Base-by-base conservation (phyloP, 768 basidiomycete genomes). In the Lentinula edodes region DNA sequence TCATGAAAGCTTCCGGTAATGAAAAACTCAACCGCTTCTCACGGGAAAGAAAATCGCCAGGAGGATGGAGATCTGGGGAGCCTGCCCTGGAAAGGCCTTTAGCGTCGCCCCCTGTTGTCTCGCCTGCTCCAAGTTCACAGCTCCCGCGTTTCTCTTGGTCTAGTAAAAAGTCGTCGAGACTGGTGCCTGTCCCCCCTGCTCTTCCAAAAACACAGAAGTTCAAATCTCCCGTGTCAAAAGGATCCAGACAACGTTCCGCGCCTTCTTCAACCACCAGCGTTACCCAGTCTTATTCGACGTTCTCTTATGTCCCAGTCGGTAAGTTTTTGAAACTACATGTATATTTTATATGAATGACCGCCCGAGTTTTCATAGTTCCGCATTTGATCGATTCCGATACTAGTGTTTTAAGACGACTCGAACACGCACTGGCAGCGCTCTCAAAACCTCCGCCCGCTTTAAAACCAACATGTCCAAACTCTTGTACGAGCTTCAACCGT, bases 401-500 rank as follows among this genome's bases (percentile, higher is more conserved):
- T 43, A 41, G 39, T 12, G 55, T 43, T 20, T 16, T 56, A 5
- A 41, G 39, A 28, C n/a, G 41, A 43, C 36, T 56, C 15, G 23
- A 41, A 7, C 18, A 28, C 2, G 73, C 92, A 32, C 85, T 90
- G 68, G 88, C 86, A 67, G 76, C 91, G 16, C 78, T 79, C 28
- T 81, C 83, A 70, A 88, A 86, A 0, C 80, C 86, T 2, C 89
- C 88, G 3, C 78, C 77, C 23, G 71, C 23, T 6, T 23, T 23
- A 23, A 20, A 42, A 12, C 41, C 39, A 7, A 13, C n/a, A 6
- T 41, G 88, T 45, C 88, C 90, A 1, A 88, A 81, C 60, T 88
- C 88, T 2, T 88, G 85, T 60, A 72, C 90, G 75, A 89, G 88
- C 36, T 89, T 90, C 69, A 81, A 83, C 57, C 71, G 67, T 39